These are phyloP conservation scores for Phialocephala subalpina DNA, from an alignment of 2,329 filamentous ascomycete species.

Conservation along the genomic window DNA sequence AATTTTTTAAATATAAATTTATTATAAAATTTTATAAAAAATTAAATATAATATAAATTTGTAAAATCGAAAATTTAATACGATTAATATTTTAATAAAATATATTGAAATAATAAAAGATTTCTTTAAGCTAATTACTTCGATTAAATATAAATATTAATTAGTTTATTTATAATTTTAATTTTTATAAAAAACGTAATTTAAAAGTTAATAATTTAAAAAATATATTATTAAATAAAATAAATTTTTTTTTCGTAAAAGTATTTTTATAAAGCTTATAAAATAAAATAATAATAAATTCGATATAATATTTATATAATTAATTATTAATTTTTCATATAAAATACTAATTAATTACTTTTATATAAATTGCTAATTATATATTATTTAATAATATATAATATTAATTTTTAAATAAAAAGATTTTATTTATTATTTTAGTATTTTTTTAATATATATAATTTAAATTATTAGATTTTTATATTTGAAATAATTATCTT, in stretches of 20 bases:
- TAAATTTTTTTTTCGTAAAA: no score
- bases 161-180: no score
- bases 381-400: background rate
- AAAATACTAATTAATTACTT: slow-evolving; percentile 2
- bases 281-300: background rate
- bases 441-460: slow-evolving; percentile 12
- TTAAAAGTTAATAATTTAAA: background rate
- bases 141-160: no score
- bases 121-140: no score
- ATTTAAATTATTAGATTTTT: slow-evolving; percentile 3
- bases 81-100: no score
- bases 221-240: background rate
- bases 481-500: slow-evolving; percentile 10
- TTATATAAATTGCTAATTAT: background rate
- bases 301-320: background rate
- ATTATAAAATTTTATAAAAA: no score
- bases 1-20: no score
- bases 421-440: slow-evolving; percentile 1
- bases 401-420: slow-evolving; percentile 4
- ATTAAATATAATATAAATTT: no score
- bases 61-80: no score
- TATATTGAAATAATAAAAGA: no score
- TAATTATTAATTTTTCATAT: slow-evolving; percentile 8
- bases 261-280: no score
- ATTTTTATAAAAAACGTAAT: no score